Evolutionary conservation across 2,329 filamentous ascomycete genomes (phyloP).

Genomic region (Calonectria honghensis): DNA sequence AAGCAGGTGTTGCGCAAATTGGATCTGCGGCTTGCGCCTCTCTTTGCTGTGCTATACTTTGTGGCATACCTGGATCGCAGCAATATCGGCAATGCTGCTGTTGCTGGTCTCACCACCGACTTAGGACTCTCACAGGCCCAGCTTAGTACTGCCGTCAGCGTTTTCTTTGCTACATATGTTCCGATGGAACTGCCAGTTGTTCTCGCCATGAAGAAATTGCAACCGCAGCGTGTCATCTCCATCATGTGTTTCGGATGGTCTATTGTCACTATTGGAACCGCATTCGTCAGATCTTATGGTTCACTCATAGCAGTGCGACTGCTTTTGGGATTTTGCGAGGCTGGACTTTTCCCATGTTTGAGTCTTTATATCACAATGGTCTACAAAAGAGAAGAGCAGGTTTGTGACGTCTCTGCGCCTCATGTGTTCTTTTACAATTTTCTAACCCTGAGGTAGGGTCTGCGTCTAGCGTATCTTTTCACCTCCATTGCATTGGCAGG

Average conservation of each 20-base stretch:
- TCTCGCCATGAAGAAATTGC: slow-evolving; percentile 57
- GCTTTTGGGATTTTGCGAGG: slow-evolving; percentile 60
- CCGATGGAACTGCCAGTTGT: slow-evolving; percentile 58
- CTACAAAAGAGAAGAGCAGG: slow-evolving; percentile 57
- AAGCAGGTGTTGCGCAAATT: slow-evolving; percentile 51
- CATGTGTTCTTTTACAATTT: too few species aligned
- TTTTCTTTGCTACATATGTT: slow-evolving; percentile 59
- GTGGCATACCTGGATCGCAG: slow-evolving; percentile 55
- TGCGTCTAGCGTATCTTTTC: slow-evolving; percentile 10
- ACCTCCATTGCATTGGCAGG: slow-evolving; percentile 2
- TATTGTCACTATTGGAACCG: slow-evolving; percentile 57
- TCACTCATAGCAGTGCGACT: slow-evolving; percentile 56
- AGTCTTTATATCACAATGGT: slow-evolving; percentile 59
- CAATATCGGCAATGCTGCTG: slow-evolving; percentile 60
- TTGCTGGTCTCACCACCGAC: slow-evolving; percentile 58
- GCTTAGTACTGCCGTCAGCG: slow-evolving; percentile 57
- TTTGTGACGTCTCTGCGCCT: not conserved
- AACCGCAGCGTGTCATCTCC: slow-evolving; percentile 52
- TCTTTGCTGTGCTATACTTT: slow-evolving; percentile 51
- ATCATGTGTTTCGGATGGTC: slow-evolving; percentile 60
- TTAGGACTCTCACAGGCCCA: slow-evolving; percentile 56
- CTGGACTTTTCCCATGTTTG: slow-evolving; percentile 59
- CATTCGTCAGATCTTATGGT: slow-evolving; percentile 55
- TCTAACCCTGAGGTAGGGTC: not conserved
- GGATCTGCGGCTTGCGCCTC: slow-evolving; percentile 55